Conservation (phyloP, 441 rosid species). For the Aleurites moluccanus region DNA sequence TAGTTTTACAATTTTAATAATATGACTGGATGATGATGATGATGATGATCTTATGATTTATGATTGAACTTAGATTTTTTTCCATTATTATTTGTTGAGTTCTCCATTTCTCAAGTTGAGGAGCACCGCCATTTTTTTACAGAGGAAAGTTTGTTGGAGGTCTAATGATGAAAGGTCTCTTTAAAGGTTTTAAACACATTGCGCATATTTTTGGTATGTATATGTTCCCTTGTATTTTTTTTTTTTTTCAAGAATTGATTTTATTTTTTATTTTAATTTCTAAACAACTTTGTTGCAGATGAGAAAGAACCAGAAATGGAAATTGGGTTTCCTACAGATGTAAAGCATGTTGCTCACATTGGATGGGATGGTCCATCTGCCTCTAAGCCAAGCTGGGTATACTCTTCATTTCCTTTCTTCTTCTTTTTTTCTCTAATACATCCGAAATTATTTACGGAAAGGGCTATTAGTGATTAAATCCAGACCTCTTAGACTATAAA, state of each 20-base stretch:
- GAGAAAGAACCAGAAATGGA: slow-evolving; percentile 68
- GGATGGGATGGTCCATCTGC: slow-evolving; percentile 70
- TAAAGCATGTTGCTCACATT: slow-evolving; percentile 86
- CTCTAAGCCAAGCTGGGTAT: slow-evolving; percentile 75
- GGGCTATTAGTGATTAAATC: no score
- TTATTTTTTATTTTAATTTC: background rate
- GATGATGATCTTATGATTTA: no score
- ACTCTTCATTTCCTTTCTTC: background rate
- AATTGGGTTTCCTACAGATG: slow-evolving; percentile 86
- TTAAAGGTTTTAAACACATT: slow-evolving; percentile 59
- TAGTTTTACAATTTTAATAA: no score
- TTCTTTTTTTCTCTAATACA: no score
- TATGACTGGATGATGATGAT: background rate
- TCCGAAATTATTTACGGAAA: no score
- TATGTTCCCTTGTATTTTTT: background rate
- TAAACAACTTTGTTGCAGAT: slow-evolving; percentile 33
- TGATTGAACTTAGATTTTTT: background rate
- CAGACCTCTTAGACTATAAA: no score
- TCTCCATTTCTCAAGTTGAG: no score
- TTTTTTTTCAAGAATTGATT: no score
- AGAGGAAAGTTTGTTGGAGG: slow-evolving; percentile 15
- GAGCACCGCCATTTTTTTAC: slow-evolving; percentile 28
- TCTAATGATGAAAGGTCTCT: slow-evolving; percentile 58
- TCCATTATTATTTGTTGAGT: background rate
- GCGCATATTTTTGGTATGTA: slow-evolving; percentile 60